Percentiles rank a stretch among this genome's conserved stretches.
phyloP scores from a whole-genome alignment of 768 basidiomycete species.

The Mycena polygramma region DNA sequence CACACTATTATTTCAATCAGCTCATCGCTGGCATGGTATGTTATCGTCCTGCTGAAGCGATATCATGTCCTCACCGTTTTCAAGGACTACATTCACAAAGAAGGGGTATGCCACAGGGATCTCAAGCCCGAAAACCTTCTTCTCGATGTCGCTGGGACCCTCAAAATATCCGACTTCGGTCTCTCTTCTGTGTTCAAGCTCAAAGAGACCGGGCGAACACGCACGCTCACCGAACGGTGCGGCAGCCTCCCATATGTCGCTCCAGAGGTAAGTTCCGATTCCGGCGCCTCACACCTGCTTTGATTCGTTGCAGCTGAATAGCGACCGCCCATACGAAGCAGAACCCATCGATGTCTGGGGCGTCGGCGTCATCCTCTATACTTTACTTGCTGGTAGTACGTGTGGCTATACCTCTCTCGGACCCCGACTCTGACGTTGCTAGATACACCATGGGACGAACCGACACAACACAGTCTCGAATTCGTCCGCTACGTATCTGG shows the following conservation, averaged over 20 bases:
- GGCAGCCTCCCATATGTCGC: constrained; percentile 96
- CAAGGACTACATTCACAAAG: constrained; percentile 85
- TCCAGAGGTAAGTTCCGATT: constrained; percentile 75
- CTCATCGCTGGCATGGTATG: constrained; percentile 86
- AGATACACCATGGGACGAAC: constrained; percentile 99
- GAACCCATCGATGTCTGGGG: constrained; percentile 98
- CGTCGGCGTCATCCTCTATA: constrained; percentile 93
- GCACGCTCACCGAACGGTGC: constrained; percentile 84
- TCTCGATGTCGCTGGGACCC: constrained; percentile 82
- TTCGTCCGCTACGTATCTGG: constrained; percentile 82
- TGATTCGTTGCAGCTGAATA: constrained; percentile 66
- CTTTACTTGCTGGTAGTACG: constrained; percentile 91
- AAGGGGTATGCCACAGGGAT: constrained; percentile 96
- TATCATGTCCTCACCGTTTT: neutral
- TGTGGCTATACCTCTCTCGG: constrained; percentile 29
- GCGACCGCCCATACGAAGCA: constrained; percentile 79
- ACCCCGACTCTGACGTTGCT: constrained; percentile 3
- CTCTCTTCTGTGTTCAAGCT: constrained; percentile 91
- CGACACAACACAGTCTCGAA: constrained; percentile 83
- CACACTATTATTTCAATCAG: constrained; percentile 92
- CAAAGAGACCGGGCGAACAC: constrained; percentile 82
- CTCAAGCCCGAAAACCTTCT: constrained; percentile 97
- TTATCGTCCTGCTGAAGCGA: neutral
- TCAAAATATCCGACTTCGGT: constrained; percentile 97
- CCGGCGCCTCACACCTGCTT: neutral